These are phyloP conservation scores for Boletellus ananiceps DNA, from an alignment of 768 basidiomycete species.

Conservation along the genomic window DNA sequence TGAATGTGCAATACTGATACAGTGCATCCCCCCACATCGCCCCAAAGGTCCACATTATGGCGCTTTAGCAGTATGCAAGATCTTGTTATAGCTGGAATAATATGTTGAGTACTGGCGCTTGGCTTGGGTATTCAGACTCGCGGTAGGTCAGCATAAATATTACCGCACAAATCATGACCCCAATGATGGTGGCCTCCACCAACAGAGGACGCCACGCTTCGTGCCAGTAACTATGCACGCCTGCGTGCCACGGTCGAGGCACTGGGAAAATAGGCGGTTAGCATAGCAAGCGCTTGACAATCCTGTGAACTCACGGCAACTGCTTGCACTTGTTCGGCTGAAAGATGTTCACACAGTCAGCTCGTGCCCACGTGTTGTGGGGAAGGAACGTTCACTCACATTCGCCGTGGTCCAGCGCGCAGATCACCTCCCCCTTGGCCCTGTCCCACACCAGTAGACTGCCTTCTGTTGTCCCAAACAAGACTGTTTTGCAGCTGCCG, in stretches of 20 bases:
- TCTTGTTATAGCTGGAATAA: conserved; percentile 16
- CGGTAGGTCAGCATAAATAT: not conserved
- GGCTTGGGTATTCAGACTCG: conserved; percentile 11
- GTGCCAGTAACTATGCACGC: conserved; percentile 53
- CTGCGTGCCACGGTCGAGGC: conserved; percentile 41
- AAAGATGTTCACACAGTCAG: conserved; percentile 8
- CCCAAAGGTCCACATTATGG: conserved; percentile 24
- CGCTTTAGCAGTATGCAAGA: conserved; percentile 32
- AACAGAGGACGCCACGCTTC: conserved; percentile 47
- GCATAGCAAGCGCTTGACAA: conserved; percentile 18
- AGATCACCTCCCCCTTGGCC: conserved; percentile 47
- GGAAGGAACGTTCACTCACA: conserved; percentile 35
- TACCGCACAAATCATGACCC: conserved; percentile 28
- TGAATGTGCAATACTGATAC: conserved; percentile 32
- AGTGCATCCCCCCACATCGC: conserved; percentile 19
- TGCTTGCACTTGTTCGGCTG: conserved; percentile 32
- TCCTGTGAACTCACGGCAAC: conserved; percentile 29
- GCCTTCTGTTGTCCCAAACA: conserved; percentile 53
- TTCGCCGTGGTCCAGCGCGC: conserved; percentile 58
- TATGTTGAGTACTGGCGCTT: conserved; percentile 2
- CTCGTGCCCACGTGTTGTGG: not conserved
- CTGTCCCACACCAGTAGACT: conserved; percentile 63
- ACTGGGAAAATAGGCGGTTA: conserved; percentile 28
- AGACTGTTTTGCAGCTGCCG: conserved; percentile 45
- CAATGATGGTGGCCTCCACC: conserved; percentile 45